Base-by-base conservation (phyloP, 2,329 filamentous ascomycete genomes). In the Ambrosiella cleistominuta region DNA sequence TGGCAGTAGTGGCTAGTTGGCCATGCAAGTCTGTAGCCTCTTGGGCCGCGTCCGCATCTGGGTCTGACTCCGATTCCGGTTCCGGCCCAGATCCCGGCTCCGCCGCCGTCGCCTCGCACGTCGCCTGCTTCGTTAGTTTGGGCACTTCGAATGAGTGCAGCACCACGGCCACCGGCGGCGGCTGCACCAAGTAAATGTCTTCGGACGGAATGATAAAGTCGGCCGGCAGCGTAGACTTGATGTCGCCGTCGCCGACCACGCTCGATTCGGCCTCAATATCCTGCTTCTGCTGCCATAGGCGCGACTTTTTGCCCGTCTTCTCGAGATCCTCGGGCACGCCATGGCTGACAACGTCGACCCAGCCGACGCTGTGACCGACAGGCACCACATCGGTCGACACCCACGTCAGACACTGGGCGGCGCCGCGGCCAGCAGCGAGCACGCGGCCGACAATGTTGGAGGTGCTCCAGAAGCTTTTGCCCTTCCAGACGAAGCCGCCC, bases 401-500 rank as follows among this genome's bases (percentile, higher is more conserved):
- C 82, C 82, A 83, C 56, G 81, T 81, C 79, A 85, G 80, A 65
- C 81, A 81, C 65, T 85, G 81, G 0, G 75, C 75, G 13, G 80
- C 76, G 2, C 80, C 80, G 57, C 75, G 75, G 7, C 79, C 77
- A 36, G 80, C 81, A 37, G 81, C 81, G 39, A 85, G 69, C 2
- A 85, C 80, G 36, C 80, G 76, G 2, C 81, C 82, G 8, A 85
- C 76, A 47, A 85, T 73, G 65, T 81, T 84, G 11, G 76, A 74
- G 1, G 78, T 83, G 67, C 81, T 85, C 82, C 82, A 85, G 66
- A 84, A 85, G 61, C 80, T 85, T 70, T 79, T 82, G 1, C 75
- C 75, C 3, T 67, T 69, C 64, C 83, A 84, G 2, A 83, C 72
- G 62, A 85, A 85, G 0, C 82, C 82, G 13, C 79, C 78, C 49